These are phyloP conservation scores for Exobasidium cylindrosporum DNA, from an alignment of 1,284 basidiomycete species.

Conservation along the genomic window DNA sequence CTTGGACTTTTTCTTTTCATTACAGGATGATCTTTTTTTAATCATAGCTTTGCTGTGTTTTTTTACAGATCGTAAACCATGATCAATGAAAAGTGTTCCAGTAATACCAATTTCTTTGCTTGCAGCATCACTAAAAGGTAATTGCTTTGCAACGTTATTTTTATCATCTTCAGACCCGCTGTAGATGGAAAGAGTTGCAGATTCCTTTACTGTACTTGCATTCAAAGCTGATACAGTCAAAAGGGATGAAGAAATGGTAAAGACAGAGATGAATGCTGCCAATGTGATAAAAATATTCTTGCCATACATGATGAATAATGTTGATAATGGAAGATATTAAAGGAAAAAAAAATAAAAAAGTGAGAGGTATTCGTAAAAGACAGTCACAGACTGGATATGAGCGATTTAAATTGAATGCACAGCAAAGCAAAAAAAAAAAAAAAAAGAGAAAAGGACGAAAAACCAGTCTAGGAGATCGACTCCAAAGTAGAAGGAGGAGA, in stretches of 20 bases:
- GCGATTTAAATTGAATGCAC: background rate
- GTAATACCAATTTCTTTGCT: too few species aligned
- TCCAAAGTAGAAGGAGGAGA: background rate
- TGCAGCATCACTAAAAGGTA: too few species aligned
- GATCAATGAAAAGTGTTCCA: too few species aligned
- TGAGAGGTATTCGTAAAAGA: background rate
- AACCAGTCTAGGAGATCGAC: slow-evolving; percentile 10
- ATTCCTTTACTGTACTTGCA: too few species aligned
- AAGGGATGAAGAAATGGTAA: background rate
- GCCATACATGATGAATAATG: background rate
- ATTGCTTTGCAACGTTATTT: too few species aligned
- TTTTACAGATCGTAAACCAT: too few species aligned
- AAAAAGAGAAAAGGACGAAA: background rate
- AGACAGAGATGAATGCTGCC: background rate
- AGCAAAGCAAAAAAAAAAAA: background rate
- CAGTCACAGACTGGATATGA: background rate
- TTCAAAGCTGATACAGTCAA: too few species aligned
- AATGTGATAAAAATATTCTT: background rate
- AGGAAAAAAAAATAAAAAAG: background rate
- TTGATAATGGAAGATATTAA: too few species aligned
- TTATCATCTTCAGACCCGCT: too few species aligned
- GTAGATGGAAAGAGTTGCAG: too few species aligned
- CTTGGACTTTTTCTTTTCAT: background rate
- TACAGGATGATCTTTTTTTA: too few species aligned
- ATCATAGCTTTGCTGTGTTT: too few species aligned